Conservation (phyloP, 2,329 filamentous ascomycete genomes). For the Sphaerulina populicola region DNA sequence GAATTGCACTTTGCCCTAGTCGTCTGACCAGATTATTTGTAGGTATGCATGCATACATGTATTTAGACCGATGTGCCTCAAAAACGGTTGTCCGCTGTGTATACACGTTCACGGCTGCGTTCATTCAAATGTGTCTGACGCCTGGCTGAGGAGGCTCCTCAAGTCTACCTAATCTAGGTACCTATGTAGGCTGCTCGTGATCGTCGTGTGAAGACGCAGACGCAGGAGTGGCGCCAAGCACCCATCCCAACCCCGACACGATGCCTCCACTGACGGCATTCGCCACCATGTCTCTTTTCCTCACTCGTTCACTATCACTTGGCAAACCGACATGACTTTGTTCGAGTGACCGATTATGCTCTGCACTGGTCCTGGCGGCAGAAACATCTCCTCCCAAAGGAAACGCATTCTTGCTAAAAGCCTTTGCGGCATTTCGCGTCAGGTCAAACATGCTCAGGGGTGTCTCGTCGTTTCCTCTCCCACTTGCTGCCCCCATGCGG, state of each 20-base stretch:
- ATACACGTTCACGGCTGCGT: no score
- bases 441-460: conserved; percentile 49
- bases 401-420: conserved; percentile 40
- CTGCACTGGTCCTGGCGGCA: conserved; percentile 9
- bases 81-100: no score
- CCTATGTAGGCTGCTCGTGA: conserved; percentile 3
- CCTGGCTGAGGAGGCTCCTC: no score
- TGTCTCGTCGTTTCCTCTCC: conserved; percentile 38
- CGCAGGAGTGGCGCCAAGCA: conserved; percentile 43
- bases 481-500: conserved; percentile 18
- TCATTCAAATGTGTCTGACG: no score
- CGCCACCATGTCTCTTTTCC: conserved; percentile 65
- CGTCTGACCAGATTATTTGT: no score
- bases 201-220: conserved; percentile 18
- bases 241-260: conserved; percentile 57
- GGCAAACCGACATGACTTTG: conserved; percentile 22
- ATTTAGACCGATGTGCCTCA: no score
- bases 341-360: conserved; percentile 15
- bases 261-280: conserved; percentile 56
- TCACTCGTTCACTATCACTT: conserved; percentile 38
- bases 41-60: no score
- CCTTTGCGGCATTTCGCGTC: conserved; percentile 43
- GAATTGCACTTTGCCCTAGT: no score
- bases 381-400: conserved; percentile 32
- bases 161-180: no score